Evolutionary conservation across 2,329 filamentous ascomycete genomes (phyloP), one percentile per base, ranked within the genome.

Genomic region (Aspergillus sp.): DNA sequence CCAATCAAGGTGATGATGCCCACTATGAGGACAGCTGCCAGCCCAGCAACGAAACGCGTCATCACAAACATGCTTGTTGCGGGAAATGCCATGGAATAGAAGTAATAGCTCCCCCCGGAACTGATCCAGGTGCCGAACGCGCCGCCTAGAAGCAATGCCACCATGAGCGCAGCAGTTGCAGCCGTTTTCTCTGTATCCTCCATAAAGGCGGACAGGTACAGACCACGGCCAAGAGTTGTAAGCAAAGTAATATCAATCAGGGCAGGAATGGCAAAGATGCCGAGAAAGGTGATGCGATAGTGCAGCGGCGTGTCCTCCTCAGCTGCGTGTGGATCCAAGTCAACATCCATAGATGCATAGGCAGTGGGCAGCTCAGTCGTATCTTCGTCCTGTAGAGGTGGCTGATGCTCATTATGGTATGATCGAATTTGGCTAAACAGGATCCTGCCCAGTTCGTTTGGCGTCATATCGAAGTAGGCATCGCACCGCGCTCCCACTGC

Each of bases 111-210:
- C 3, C 84, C 85, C 19, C 83, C 82, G 50, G 82, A 84, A 15
- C 82, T 82, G 37, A 87, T 84, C 84, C 83, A 87, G 12, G 83
- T 84, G 19, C 84, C 84, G 52, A 86, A 82, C 5, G 81, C 84
- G 40, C 84, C 84, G 11, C 82, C 84, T 23, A 87, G 75, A 8
- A 87, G 73, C 9, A 87, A 74, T 2, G 84, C 81, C 9, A 83
- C 80, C 75, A 87, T 81, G 33, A 87, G 69, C 1, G 82, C 84
- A 48, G 80, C 77, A 0, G 84, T 85, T 2, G 83, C 84, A 19
- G 80, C 74, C 55, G 81, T 77, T 27, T 82, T 74, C 1, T 74
- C 68, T 0, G 55, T 31, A 6, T 73, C 68, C 8, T 66, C 67
- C 84, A 87, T 86, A 61, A 76, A 82, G 0, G 79, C 79, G 33